Evolutionary conservation across 2,329 filamentous ascomycete genomes (phyloP).

Genomic region (Epichloe aotearoae): DNA sequence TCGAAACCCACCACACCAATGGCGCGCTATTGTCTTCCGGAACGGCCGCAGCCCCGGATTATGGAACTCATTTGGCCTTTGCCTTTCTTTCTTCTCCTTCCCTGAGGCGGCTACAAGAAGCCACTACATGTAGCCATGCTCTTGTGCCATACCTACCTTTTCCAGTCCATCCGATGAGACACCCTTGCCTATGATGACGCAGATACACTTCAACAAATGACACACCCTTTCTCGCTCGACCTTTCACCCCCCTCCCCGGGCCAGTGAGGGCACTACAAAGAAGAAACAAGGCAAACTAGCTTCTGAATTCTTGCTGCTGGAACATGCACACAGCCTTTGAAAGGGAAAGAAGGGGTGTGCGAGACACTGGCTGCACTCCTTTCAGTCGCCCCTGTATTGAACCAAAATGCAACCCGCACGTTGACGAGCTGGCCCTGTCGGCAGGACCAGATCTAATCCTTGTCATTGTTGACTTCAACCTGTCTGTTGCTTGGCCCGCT

Average conservation of each 20-base stretch:
- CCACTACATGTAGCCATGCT: too few species aligned
- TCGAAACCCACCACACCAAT: slow-evolving; percentile 1
- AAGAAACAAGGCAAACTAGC: not conserved
- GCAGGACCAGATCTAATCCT: slow-evolving; percentile 2
- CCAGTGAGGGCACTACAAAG: not conserved
- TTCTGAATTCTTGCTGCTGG: not conserved
- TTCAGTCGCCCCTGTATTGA: not conserved
- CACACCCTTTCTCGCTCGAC: not conserved
- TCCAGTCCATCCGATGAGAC: too few species aligned
- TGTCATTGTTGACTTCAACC: slow-evolving; percentile 7
- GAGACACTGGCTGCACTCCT: not conserved
- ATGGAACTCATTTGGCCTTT: slow-evolving; percentile 6
- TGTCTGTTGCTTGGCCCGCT: slow-evolving; percentile 22
- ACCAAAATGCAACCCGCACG: slow-evolving; percentile 7
- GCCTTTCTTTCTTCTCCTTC: not conserved
- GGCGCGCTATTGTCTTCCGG: slow-evolving; percentile 13
- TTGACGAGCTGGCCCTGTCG: slow-evolving; percentile 12
- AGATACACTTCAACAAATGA: too few species aligned
- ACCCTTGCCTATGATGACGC: too few species aligned
- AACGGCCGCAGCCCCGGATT: slow-evolving; percentile 8
- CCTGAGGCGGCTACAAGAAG: not conserved
- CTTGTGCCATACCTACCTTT: too few species aligned
- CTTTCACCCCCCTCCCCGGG: not conserved
- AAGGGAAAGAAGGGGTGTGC: not conserved
- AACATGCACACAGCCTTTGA: not conserved